Evolutionary conservation across 768 basidiomycete species (phyloP), one percentile per base, ranked within the genome.

Genomic region (Roridomyces roridus): DNA sequence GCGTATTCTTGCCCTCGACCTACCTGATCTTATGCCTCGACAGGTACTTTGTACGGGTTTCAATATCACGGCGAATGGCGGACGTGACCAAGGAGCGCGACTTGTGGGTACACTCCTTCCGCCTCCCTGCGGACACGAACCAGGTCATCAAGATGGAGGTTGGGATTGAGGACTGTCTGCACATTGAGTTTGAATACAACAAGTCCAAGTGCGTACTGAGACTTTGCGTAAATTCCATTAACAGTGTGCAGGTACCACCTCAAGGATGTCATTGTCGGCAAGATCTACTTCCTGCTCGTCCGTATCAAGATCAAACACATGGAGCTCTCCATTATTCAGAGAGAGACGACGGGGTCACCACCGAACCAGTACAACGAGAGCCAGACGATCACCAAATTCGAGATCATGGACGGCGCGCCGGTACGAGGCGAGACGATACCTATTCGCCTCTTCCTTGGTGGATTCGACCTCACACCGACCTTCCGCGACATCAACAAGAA

Each of bases 61-160:
- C 91, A 4, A 89, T 99, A 55, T 91, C 94, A 10, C 82, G 96
- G 46, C 77, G 96, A 65, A 91, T 98, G 81, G 95, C 94, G 17
- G 96, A 98, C 65, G 93, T 96, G 5, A 77, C 84, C 43, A 96
- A 96, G 73, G 97, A 98, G 74, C 88, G 81, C 70, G 97, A 99
- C 60, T 69, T 98, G 18, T 98, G 96, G 96, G 96, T 98, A 4
- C 96, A 99, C 72, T 96, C 92, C 4, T 99, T 91, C 79, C 90
- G 96, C 34, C 98, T 98, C 93, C 97, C 96, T 10, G 95, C 96
- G 52, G 97, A 98, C 72, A 92, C 86, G 68, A 98, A 97, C 72
- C 98, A 96, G 71, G 89, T 93, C 37, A 98, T 98, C 77, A 98
- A 96, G 81, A 98, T 99, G 97, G 97, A 98, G 76, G 97, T 98